Percentiles rank a stretch among this genome's conserved stretches.
Evolutionary conservation across 768 basidiomycete species (phyloP).

Genomic region (Hysterangium stoloniferum): DNA sequence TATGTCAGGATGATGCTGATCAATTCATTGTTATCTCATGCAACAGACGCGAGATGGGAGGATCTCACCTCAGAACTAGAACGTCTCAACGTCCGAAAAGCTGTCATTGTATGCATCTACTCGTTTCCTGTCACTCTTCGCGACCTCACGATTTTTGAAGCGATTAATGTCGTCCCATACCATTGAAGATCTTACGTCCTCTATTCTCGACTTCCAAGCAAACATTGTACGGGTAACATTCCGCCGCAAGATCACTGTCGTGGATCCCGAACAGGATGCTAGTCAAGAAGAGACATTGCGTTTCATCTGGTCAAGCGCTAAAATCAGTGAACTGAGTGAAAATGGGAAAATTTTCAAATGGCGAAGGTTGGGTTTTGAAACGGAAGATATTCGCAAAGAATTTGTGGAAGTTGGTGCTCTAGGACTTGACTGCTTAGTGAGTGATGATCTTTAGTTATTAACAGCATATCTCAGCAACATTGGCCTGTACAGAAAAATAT

Average conservation of each 20-base stretch:
- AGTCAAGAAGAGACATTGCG: slow-evolving; percentile 49
- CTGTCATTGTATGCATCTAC: slow-evolving; percentile 58
- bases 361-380: slow-evolving; percentile 71
- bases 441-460: slow-evolving; percentile 17
- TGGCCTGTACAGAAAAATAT: slow-evolving; percentile 49
- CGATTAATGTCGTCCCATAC: slow-evolving; percentile 78
- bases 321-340: slow-evolving; percentile 44
- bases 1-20: slow-evolving; percentile 74
- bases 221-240: slow-evolving; percentile 74
- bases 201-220: slow-evolving; percentile 82
- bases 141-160: slow-evolving; percentile 29
- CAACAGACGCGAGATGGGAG: slow-evolving; percentile 71
- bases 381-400: slow-evolving; percentile 67
- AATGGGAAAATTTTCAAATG: slow-evolving; percentile 52
- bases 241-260: slow-evolving; percentile 71
- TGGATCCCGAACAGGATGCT: slow-evolving; percentile 59
- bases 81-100: slow-evolving; percentile 67
- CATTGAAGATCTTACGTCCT: slow-evolving; percentile 74
- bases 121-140: background rate
- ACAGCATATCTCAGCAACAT: background rate
- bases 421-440: slow-evolving; percentile 74
- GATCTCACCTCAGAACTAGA: slow-evolving; percentile 72
- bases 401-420: slow-evolving; percentile 73
- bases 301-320: slow-evolving; percentile 61
- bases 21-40: slow-evolving; percentile 75